phyloP scores from a whole-genome alignment of 2,329 filamentous ascomycete species.

The Curvularia verruculosa region DNA sequence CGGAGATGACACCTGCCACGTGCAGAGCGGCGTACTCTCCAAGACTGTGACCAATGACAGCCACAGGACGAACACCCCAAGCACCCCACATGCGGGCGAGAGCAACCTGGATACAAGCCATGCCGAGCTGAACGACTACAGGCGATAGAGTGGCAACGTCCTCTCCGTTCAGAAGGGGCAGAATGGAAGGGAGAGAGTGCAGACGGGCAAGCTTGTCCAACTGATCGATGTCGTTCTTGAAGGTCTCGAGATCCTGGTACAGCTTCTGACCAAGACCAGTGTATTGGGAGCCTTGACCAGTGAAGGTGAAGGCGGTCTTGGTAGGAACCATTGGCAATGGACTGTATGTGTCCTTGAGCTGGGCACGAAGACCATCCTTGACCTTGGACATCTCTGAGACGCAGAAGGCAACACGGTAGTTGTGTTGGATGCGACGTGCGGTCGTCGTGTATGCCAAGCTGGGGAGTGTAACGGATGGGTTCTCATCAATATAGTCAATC shows the following conservation, averaged over 20 bases:
- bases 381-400: conserved; percentile 56
- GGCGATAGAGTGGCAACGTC: conserved; percentile 59
- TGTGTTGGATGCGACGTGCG: conserved; percentile 60
- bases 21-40: conserved; percentile 77
- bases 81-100: conserved; percentile 60
- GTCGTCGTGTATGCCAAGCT: conserved; percentile 60
- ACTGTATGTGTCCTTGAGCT: conserved; percentile 58
- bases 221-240: conserved; percentile 58
- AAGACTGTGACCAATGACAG: conserved; percentile 65
- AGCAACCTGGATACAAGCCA: conserved; percentile 60
- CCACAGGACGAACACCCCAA: conserved; percentile 61
- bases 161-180: conserved; percentile 56
- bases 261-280: conserved; percentile 58
- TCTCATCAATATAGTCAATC: conserved; percentile 54
- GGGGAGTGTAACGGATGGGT: conserved; percentile 54
- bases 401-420: conserved; percentile 58
- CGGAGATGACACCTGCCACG: conserved; percentile 72
- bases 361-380: conserved; percentile 53
- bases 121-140: conserved; percentile 59
- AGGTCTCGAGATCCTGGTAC: conserved; percentile 56
- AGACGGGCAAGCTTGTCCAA: conserved; percentile 55
- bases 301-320: conserved; percentile 60
- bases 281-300: conserved; percentile 60
- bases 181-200: conserved; percentile 57
- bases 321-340: conserved; percentile 60